Evolutionary conservation across 495 filamentous ascomycete species (phyloP).

Genomic region (Penicillium chermesinum): DNA sequence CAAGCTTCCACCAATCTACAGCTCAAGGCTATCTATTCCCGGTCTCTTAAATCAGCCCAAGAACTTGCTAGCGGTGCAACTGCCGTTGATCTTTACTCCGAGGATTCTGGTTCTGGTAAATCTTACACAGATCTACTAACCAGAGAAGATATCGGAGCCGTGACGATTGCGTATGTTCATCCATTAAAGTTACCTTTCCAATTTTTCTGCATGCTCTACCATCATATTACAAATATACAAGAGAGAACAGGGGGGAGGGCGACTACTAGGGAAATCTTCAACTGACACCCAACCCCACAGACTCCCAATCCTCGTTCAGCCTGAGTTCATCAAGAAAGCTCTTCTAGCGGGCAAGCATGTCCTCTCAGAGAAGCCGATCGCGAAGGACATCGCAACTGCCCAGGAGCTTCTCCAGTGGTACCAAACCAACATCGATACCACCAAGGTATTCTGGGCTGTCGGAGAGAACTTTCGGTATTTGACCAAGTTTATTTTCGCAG

Average conservation of each 20-base stretch:
- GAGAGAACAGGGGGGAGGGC: too few species aligned
- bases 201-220: too few species aligned
- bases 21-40: constrained; percentile 60
- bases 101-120: constrained; percentile 52
- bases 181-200: too few species aligned
- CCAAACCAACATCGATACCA: constrained; percentile 39
- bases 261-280: too few species aligned
- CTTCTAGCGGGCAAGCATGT: constrained; percentile 73
- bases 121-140: constrained; percentile 57
- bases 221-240: too few species aligned
- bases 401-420: constrained; percentile 60
- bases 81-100: constrained; percentile 52
- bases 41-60: constrained; percentile 50
- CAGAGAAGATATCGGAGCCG: constrained; percentile 59
- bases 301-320: constrained; percentile 36
- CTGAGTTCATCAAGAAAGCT: constrained; percentile 37
- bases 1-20: constrained; percentile 38
- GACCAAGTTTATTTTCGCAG: constrained; percentile 50
- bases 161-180: constrained; percentile 59
- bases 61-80: constrained; percentile 30
- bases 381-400: constrained; percentile 58
- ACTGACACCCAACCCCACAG: too few species aligned
- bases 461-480: constrained; percentile 75
- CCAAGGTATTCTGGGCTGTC: constrained; percentile 54
- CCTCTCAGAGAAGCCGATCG: constrained; percentile 79